Percentiles rank a stretch among this genome's conserved stretches.
These are phyloP conservation scores for Cyclospora cayetanensis DNA, from an alignment of 169 alveolate species.

Conservation along the genomic window DNA sequence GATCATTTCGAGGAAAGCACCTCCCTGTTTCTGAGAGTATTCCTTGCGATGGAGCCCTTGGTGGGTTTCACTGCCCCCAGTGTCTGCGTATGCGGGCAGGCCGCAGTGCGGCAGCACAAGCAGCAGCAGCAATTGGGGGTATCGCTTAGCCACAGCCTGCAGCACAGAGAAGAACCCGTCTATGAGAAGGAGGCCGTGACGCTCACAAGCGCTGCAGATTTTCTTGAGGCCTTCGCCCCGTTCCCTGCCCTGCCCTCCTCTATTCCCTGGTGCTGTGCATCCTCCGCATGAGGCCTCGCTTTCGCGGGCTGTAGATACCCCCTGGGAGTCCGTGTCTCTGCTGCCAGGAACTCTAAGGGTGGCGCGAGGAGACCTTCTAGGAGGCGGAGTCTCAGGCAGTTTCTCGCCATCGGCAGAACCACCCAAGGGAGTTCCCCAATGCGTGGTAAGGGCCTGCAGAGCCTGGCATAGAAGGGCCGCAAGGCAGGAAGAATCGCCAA, in stretches of 20 bases:
- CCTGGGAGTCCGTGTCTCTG: no score
- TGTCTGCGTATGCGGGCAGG: not conserved
- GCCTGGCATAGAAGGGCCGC: not conserved
- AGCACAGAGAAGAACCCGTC: slow-evolving; percentile 32
- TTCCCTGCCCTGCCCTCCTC: not conserved
- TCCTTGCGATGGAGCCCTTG: not conserved
- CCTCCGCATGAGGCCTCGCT: not conserved
- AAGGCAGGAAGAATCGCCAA: slow-evolving; percentile 27
- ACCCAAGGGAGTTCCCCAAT: no score
- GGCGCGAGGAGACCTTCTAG: no score
- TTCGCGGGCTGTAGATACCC: no score
- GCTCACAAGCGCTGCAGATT: slow-evolving; percentile 32
- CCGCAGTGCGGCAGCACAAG: not conserved
- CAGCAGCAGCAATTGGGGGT: slow-evolving; percentile 45
- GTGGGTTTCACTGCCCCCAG: not conserved
- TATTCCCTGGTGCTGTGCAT: not conserved
- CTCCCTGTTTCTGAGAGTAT: not conserved
- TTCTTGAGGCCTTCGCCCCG: not conserved
- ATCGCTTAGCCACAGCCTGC: slow-evolving; percentile 27
- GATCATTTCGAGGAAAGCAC: not conserved
- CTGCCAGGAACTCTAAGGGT: no score
- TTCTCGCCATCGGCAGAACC: no score
- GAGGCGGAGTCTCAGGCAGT: no score
- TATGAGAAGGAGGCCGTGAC: slow-evolving; percentile 6
- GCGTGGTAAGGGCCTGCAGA: not conserved